Conservation (phyloP, 1,139 yeast species). For the Blastobotrys apis region DNA sequence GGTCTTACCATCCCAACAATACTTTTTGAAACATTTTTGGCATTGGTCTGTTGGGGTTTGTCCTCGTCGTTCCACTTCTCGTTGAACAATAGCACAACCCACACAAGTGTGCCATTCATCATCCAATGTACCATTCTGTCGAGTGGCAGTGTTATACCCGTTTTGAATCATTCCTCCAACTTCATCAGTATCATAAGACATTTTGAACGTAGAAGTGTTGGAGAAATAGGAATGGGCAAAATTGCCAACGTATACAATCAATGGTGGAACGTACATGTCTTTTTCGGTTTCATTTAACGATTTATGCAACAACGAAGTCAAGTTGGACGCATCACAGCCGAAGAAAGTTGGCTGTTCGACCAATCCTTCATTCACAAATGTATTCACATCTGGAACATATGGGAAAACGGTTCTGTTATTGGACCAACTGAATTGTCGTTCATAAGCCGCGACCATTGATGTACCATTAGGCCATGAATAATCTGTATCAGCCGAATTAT, state of each 20-base stretch:
- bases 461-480: constrained; percentile 56
- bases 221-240: constrained; percentile 62
- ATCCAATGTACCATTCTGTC: constrained; percentile 69
- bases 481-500: constrained; percentile 79
- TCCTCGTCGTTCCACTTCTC: constrained; percentile 72
- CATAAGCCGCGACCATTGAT: constrained; percentile 58
- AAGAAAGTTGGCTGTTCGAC: constrained; percentile 63
- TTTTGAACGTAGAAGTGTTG: constrained; percentile 70
- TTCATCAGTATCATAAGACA: constrained; percentile 59
- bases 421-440: constrained; percentile 61
- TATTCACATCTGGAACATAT: constrained; percentile 71
- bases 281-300: constrained; percentile 20
- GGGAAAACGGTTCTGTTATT: constrained; percentile 61
- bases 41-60: constrained; percentile 70
- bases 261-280: constrained; percentile 59
- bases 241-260: constrained; percentile 77
- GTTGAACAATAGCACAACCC: constrained; percentile 83
- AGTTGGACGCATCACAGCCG: constrained; percentile 65
- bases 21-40: constrained; percentile 61
- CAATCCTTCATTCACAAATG: constrained; percentile 47
- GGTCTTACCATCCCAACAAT: constrained; percentile 79
- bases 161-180: constrained; percentile 63
- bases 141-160: constrained; percentile 75
- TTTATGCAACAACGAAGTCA: constrained; percentile 47
- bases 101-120: constrained; percentile 74